A percentile compares a stretch with the other conserved stretches of the same genome.
phyloP scores from a whole-genome alignment of 345 rosid genomes.

The Lepidium didymum region DNA sequence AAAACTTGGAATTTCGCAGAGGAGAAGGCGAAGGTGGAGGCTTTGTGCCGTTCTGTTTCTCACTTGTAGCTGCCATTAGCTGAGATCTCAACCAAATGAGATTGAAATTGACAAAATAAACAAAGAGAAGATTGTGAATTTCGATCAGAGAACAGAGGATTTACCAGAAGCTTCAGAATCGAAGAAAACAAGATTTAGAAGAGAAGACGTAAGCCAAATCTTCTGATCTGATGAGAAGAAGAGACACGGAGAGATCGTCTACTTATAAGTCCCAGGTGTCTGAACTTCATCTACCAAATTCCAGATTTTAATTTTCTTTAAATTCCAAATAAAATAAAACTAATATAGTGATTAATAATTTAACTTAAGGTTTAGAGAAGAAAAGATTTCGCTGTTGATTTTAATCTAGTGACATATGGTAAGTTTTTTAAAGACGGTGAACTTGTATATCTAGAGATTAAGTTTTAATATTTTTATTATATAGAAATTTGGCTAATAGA shows the following conservation, averaged over 20 bases:
- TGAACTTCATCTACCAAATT: conserved; percentile 1
- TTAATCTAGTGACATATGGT: too few species aligned
- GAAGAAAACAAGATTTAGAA: background rate
- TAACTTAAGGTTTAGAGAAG: background rate
- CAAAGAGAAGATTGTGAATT: background rate
- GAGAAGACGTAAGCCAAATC: conserved; percentile 6
- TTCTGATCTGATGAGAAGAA: conserved; percentile 18
- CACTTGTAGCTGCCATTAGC: conserved; percentile 58
- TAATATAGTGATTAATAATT: background rate
- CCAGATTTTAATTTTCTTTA: background rate
- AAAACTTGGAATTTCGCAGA: conserved; percentile 75
- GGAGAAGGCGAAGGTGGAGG: conserved; percentile 90
- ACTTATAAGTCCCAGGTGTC: conserved; percentile 23
- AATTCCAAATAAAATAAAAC: background rate
- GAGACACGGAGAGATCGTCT: conserved; percentile 10
- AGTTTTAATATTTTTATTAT: too few species aligned
- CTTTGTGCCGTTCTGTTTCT: conserved; percentile 45
- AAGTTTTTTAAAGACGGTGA: too few species aligned
- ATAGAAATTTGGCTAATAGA: too few species aligned
- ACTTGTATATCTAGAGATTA: too few species aligned
- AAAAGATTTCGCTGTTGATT: too few species aligned
- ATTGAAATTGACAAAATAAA: background rate
- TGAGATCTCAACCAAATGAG: conserved; percentile 35
- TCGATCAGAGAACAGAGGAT: background rate
- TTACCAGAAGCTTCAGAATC: conserved; percentile 7